phyloP scores from a whole-genome alignment of 805 yeast genomes.

The Saccharomycopsis selenospora region DNA sequence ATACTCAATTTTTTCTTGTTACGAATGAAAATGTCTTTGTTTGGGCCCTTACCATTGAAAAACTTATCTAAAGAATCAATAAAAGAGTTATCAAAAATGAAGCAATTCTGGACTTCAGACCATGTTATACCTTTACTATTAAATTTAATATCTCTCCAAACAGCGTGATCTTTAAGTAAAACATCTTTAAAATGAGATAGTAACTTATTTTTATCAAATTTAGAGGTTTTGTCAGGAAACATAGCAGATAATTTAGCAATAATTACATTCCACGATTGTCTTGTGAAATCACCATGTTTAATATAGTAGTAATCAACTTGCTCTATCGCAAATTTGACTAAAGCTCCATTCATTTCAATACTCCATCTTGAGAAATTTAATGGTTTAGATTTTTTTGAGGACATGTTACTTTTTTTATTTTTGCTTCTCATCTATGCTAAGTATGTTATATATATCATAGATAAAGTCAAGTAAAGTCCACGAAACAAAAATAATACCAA shows the following conservation, averaged over 20 bases:
- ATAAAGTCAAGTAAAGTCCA: too few relatives aligned
- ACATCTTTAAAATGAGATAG: constrained; percentile 13
- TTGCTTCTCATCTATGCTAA: not conserved
- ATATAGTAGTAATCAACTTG: constrained; percentile 13
- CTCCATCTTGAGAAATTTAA: constrained; percentile 14
- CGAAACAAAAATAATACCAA: too few relatives aligned
- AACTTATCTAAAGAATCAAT: constrained; percentile 10
- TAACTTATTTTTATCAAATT: constrained; percentile 13
- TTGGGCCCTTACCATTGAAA: constrained; percentile 5
- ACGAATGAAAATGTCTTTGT: constrained; percentile 3
- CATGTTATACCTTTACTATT: constrained; percentile 12
- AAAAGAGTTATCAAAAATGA: constrained; percentile 3
- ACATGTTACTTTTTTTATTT: not conserved
- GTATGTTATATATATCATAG: too few relatives aligned
- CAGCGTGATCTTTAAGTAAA: constrained; percentile 13
- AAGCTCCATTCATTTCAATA: constrained; percentile 14
- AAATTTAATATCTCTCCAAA: constrained; percentile 15
- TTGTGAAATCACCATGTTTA: constrained; percentile 9
- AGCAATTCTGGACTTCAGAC: constrained; percentile 10
- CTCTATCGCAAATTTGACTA: constrained; percentile 12
- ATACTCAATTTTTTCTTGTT: constrained; percentile 11
- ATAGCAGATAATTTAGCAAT: constrained; percentile 4
- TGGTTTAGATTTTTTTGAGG: not conserved
- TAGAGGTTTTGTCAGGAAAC: constrained; percentile 10
- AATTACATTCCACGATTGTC: constrained; percentile 7